Evolutionary conservation across 2,329 filamentous ascomycete genomes (phyloP).

Genomic region (Remersonia thermophila): DNA sequence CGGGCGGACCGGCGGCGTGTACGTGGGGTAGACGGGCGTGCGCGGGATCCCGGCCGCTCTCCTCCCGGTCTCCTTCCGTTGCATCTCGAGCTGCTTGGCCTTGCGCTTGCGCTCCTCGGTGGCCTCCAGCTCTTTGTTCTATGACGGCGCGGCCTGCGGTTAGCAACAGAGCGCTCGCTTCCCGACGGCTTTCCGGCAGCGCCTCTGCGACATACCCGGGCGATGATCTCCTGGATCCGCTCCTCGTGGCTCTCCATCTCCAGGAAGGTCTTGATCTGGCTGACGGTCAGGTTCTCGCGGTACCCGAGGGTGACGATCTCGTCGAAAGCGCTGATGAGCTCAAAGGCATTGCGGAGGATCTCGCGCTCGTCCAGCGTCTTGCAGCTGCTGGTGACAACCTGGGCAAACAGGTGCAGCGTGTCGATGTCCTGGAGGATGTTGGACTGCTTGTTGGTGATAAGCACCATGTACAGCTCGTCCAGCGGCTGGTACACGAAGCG

Average conservation of each 20-base stretch:
- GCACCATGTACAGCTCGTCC: slow-evolving; percentile 98
- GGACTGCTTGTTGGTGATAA: slow-evolving; percentile 98
- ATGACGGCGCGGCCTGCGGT: slow-evolving; percentile 5
- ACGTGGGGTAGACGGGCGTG: slow-evolving; percentile 75
- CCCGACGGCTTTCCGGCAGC: too few species aligned
- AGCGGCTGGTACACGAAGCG: slow-evolving; percentile 98
- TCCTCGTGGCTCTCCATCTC: slow-evolving; percentile 99
- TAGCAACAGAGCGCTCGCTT: slow-evolving; percentile 2
- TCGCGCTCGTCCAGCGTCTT: slow-evolving; percentile 92
- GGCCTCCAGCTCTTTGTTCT: slow-evolving; percentile 98
- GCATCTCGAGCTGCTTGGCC: slow-evolving; percentile 96
- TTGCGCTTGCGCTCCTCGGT: slow-evolving; percentile 97
- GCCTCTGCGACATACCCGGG: slow-evolving; percentile 49
- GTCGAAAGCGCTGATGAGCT: slow-evolving; percentile 91
- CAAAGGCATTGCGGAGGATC: slow-evolving; percentile 88
- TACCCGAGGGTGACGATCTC: slow-evolving; percentile 94
- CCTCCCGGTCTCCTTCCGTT: slow-evolving; percentile 89
- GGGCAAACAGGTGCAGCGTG: slow-evolving; percentile 91
- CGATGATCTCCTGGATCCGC: slow-evolving; percentile 96
- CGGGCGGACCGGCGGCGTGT: slow-evolving; percentile 66
- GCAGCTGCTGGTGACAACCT: slow-evolving; percentile 94
- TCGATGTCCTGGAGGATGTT: slow-evolving; percentile 99
- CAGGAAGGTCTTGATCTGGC: slow-evolving; percentile 97
- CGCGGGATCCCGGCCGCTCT: slow-evolving; percentile 58
- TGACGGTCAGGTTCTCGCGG: slow-evolving; percentile 87